Evolutionary conservation across 106 monocot species (phyloP).

Genomic region (Vanilla planifolia): DNA sequence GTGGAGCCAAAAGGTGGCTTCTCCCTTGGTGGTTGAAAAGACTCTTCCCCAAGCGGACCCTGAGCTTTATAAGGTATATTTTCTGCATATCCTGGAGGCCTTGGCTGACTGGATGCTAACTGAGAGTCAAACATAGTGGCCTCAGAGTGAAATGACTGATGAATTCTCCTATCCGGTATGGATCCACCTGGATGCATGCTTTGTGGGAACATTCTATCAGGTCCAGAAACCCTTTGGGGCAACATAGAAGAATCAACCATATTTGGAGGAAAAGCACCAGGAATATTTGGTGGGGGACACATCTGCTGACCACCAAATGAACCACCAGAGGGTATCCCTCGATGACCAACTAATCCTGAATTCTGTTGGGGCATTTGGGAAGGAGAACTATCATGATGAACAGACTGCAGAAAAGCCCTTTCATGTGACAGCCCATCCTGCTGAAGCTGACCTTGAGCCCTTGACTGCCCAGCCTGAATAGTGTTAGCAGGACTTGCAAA

Average conservation of each 20-base stretch:
- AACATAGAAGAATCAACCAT: slow-evolving; percentile 12
- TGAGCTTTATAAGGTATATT: slow-evolving; percentile 19
- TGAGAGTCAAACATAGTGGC: slow-evolving; percentile 26
- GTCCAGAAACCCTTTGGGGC: slow-evolving; percentile 33
- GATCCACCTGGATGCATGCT: slow-evolving; percentile 21
- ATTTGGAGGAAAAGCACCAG: slow-evolving; percentile 18
- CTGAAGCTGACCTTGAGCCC: not conserved
- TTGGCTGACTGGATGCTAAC: slow-evolving; percentile 21
- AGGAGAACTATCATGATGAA: slow-evolving; percentile 18
- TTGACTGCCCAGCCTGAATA: slow-evolving; percentile 15
- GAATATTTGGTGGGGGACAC: slow-evolving; percentile 14
- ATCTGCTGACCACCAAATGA: slow-evolving; percentile 13
- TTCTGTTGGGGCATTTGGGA: slow-evolving; percentile 20
- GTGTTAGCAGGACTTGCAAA: slow-evolving; percentile 3
- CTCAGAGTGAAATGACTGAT: slow-evolving; percentile 12
- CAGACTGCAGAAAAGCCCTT: slow-evolving; percentile 12
- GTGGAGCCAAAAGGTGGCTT: slow-evolving; percentile 13
- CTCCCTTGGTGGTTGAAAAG: slow-evolving; percentile 3
- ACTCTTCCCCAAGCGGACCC: slow-evolving; percentile 3
- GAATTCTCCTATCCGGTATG: slow-evolving; percentile 30
- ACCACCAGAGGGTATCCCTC: slow-evolving; percentile 16
- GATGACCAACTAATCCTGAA: slow-evolving; percentile 9
- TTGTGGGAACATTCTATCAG: slow-evolving; percentile 27
- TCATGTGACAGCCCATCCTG: slow-evolving; percentile 8
- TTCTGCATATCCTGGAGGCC: slow-evolving; percentile 34